A percentile compares a stretch with the other conserved stretches of the same genome.
Evolutionary conservation across 148 eudicot genomes (phyloP).

Genomic region (Fallopia convolvulus): DNA sequence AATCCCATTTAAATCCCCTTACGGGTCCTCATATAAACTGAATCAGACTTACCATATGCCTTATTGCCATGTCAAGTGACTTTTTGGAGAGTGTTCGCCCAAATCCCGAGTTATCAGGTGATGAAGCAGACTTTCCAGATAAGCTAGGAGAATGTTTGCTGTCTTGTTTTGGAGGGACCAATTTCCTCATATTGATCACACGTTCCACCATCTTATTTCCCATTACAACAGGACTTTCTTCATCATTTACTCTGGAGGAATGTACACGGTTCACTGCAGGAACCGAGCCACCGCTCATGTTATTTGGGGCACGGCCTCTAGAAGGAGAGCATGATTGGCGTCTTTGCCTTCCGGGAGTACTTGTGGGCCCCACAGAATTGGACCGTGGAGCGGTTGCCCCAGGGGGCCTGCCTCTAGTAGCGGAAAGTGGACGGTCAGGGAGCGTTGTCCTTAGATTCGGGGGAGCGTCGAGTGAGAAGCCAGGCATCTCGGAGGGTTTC

Average conservation of each 20-base stretch:
- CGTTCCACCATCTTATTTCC: conserved; percentile 98
- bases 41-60: conserved; percentile 76
- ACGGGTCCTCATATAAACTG: too few relatives aligned
- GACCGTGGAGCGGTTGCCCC: conserved; percentile 64
- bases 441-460: conserved; percentile 89
- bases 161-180: conserved; percentile 80
- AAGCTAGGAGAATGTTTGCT: conserved; percentile 76
- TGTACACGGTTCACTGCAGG: conserved; percentile 58
- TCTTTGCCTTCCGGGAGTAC: conserved; percentile 51
- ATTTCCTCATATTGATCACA: conserved; percentile 85
- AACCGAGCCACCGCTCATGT: conserved; percentile 69
- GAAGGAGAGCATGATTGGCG: conserved; percentile 94
- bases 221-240: conserved; percentile 68
- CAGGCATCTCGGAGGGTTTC: conserved; percentile 98
- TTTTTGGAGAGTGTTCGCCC: conserved; percentile 92
- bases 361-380: conserved; percentile 60
- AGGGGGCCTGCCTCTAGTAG: conserved; percentile 65
- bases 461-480: conserved; percentile 81
- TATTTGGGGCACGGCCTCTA: conserved; percentile 76
- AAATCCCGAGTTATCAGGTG: conserved; percentile 88
- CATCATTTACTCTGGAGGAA: conserved; percentile 72
- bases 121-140: conserved; percentile 79
- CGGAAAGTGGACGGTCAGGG: conserved; percentile 80
- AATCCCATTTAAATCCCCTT: too few relatives aligned
- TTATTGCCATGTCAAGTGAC: conserved; percentile 95